Base-by-base conservation (phyloP, 306 rosid species). In the Dicorynia guianensis region DNA sequence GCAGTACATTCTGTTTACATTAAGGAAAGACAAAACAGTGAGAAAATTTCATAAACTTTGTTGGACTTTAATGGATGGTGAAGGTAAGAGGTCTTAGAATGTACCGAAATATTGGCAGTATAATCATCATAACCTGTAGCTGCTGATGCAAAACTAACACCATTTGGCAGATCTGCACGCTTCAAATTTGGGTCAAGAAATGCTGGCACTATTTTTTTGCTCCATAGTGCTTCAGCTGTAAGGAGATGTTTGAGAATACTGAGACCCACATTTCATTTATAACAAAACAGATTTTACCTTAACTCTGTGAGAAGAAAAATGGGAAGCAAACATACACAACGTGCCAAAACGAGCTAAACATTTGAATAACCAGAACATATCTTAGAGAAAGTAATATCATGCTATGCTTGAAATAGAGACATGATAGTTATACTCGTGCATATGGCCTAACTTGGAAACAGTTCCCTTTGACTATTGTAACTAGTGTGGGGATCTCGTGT, bases 71-170 rank as follows among this genome's bases (percentile, higher is more conserved):
- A 49, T 20, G 49, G 19, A 15, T 60, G 15, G 3, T 39, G 38
- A 2, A 68, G 63, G 2, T 25, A 64, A 44, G 47, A 42, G 74
- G 20, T 50, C 54, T 18, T 12, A 47, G 61, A 53, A 61, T 48
- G 43, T 79, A 91, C 97, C 74, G 91, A 86, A 50, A 84, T 64
- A 58, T 89, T 87, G 36, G 97, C 97, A 13, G 97, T 89, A 46
- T 82, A 83, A 19, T 92, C 96, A 33, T 92, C 96, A 53, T 81
- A 89, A 25, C 97, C 96, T 12, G 97, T 84, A 65, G 89, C 93
- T 15, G 97, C 93, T 59, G 97, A 92, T 56, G 96, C 96, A 81
- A 89, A 92, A 78, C 96, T 92, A 80, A 81, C 97, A 25, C 97
- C 96, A 62, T 88, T 86, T 1, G 74, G 80, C 34, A 89, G 81